Conservation (phyloP, 192 early-diverging fungal genomes). For the Entomortierella lignicola region DNA sequence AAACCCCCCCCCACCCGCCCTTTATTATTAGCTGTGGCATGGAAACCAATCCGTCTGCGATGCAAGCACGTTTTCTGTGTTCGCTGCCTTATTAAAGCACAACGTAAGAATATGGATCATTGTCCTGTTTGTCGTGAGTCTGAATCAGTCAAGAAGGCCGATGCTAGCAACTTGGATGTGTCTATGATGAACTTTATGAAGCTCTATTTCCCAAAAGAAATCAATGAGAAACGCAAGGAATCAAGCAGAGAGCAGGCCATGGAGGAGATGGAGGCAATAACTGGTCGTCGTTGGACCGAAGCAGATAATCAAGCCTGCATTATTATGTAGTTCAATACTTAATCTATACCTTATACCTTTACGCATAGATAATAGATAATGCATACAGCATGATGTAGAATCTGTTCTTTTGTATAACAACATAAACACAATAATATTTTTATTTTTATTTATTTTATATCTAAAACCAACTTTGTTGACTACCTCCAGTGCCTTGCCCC, state of each 20-base stretch:
- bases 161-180: constrained; percentile 70
- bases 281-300: constrained; percentile 55
- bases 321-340: constrained; percentile 48
- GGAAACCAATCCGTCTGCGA: constrained; percentile 81
- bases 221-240: constrained; percentile 76
- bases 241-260: constrained; percentile 71
- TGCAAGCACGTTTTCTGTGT: constrained; percentile 86
- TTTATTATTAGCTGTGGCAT: constrained; percentile 72
- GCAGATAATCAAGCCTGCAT: constrained; percentile 29
- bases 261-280: constrained; percentile 70
- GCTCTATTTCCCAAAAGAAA: constrained; percentile 83
- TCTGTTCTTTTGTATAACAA: too few relatives aligned
- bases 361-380: neutral
- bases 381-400: too few relatives aligned
- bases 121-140: constrained; percentile 81
- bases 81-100: constrained; percentile 83
- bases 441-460: neutral
- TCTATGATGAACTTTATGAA: constrained; percentile 77
- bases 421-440: neutral
- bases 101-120: constrained; percentile 66
- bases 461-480: constrained; percentile 48
- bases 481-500: constrained; percentile 48
- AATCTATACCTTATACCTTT: too few relatives aligned
- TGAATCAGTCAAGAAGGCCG: constrained; percentile 69
- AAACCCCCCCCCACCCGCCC: too few relatives aligned